Conservation (phyloP, 139 green algal genomes). For the Closterium sp. region DNA sequence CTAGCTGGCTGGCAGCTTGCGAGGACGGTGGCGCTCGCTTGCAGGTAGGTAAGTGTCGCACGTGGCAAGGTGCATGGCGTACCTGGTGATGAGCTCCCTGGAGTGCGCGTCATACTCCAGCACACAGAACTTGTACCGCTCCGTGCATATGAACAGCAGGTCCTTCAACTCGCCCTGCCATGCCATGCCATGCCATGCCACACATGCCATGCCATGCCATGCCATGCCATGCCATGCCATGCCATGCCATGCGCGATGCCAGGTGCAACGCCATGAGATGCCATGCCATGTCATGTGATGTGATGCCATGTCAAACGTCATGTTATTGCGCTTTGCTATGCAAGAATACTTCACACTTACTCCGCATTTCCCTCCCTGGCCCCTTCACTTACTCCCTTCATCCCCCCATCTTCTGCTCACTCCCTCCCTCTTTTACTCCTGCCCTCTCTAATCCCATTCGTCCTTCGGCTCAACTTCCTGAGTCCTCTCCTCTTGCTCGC, state of each 20-base stretch:
- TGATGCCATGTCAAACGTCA: not conserved
- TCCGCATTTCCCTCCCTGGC: too few species aligned
- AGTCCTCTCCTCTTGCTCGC: not conserved
- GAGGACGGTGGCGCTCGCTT: too few species aligned
- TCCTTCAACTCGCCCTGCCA: slow-evolving; percentile 67
- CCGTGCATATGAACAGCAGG: slow-evolving; percentile 87
- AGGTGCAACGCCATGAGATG: not conserved
- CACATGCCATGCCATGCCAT: slow-evolving; percentile 24
- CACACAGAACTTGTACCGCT: slow-evolving; percentile 90
- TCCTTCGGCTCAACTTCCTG: not conserved
- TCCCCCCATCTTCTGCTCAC: not conserved
- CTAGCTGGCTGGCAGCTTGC: not conserved
- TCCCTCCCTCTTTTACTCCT: not conserved
- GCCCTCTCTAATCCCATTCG: not conserved
- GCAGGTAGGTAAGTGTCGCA: too few species aligned
- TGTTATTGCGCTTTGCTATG: too few species aligned
- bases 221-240: not conserved
- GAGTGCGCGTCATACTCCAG: slow-evolving; percentile 73
- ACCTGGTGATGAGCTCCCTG: slow-evolving; percentile 78
- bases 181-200: slow-evolving; percentile 52
- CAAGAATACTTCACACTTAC: too few species aligned
- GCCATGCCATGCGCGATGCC: not conserved
- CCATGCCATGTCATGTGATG: too few species aligned
- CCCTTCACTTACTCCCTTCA: not conserved
- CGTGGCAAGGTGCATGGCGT: slow-evolving; percentile 48